A percentile compares a stretch with the other conserved stretches of the same genome.
Conservation (phyloP, 768 basidiomycete species). For the Mrakia gelida region DNA sequence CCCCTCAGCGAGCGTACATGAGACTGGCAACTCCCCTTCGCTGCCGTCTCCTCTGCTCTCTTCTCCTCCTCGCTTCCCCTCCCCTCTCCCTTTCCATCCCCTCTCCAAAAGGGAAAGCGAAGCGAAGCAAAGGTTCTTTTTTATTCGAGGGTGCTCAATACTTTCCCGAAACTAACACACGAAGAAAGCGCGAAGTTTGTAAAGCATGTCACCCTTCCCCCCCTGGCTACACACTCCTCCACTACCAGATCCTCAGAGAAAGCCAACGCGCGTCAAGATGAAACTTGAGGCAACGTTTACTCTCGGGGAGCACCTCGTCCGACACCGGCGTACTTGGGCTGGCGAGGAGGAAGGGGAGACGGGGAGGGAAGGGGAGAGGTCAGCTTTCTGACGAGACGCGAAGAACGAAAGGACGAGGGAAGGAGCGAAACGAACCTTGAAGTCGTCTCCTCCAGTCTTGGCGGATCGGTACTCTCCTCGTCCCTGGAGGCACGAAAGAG, state of each 20-base stretch:
- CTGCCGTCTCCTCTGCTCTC: too few relatives aligned
- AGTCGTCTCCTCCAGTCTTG: conserved; percentile 41
- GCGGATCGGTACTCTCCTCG: conserved; percentile 79
- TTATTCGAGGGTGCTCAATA: conserved; percentile 6
- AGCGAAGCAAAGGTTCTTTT: background rate
- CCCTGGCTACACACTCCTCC: background rate
- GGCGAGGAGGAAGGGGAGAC: too few relatives aligned
- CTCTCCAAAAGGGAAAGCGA: too few relatives aligned
- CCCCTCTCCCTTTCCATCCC: too few relatives aligned
- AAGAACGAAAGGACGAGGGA: too few relatives aligned
- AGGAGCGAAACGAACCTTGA: conserved; percentile 6
- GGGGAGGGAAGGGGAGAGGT: too few relatives aligned
- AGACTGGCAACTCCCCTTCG: too few relatives aligned
- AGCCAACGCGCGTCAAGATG: background rate
- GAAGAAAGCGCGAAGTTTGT: background rate
- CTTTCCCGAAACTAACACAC: background rate
- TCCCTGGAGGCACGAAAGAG: conserved; percentile 33
- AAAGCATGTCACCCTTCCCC: conserved; percentile 20
- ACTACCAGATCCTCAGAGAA: background rate
- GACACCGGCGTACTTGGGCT: conserved; percentile 26
- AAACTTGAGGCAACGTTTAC: background rate
- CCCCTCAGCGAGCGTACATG: too few relatives aligned
- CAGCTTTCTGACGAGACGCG: too few relatives aligned
- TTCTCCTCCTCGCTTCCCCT: too few relatives aligned
- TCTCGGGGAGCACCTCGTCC: conserved; percentile 19